These are phyloP conservation scores for Castanospermum australe DNA, from an alignment of 306 rosid species.

Conservation along the genomic window DNA sequence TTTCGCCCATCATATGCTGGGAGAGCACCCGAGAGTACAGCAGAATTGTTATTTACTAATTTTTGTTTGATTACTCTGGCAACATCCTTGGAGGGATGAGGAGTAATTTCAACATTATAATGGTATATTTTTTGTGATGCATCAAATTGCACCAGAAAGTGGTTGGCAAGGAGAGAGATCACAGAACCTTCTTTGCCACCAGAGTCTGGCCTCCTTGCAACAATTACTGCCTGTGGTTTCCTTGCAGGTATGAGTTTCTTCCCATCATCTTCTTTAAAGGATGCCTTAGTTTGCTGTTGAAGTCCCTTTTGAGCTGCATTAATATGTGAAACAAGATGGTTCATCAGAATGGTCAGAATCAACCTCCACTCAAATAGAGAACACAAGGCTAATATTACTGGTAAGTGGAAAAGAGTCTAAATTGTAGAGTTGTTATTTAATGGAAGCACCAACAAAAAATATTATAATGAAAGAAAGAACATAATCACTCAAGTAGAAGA, in stretches of 20 bases:
- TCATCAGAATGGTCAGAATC: constrained; percentile 9
- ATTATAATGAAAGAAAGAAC: background rate
- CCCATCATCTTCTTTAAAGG: constrained; percentile 50
- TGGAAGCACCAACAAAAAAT: background rate
- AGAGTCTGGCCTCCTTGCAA: constrained; percentile 88
- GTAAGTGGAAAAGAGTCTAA: background rate
- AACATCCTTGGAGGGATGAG: constrained; percentile 82
- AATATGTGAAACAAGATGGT: constrained; percentile 30
- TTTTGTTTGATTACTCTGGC: constrained; percentile 80
- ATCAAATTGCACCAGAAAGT: constrained; percentile 80
- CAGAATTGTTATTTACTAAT: constrained; percentile 63
- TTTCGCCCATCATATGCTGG: constrained; percentile 93
- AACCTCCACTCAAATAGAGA: background rate
- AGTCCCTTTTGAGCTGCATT: constrained; percentile 52
- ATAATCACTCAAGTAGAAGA: background rate
- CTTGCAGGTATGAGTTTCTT: constrained; percentile 44
- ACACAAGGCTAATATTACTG: background rate
- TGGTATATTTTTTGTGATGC: constrained; percentile 71
- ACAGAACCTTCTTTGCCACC: constrained; percentile 91
- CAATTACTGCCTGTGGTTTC: constrained; percentile 54
- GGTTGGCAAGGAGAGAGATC: constrained; percentile 88
- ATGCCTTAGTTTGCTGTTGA: constrained; percentile 40
- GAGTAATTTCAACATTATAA: constrained; percentile 93
- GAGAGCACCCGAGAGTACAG: constrained; percentile 63
- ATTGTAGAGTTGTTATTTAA: background rate